These are phyloP conservation scores for Monosporozyma siamensis DNA, from an alignment of 805 yeast species.

Conservation along the genomic window DNA sequence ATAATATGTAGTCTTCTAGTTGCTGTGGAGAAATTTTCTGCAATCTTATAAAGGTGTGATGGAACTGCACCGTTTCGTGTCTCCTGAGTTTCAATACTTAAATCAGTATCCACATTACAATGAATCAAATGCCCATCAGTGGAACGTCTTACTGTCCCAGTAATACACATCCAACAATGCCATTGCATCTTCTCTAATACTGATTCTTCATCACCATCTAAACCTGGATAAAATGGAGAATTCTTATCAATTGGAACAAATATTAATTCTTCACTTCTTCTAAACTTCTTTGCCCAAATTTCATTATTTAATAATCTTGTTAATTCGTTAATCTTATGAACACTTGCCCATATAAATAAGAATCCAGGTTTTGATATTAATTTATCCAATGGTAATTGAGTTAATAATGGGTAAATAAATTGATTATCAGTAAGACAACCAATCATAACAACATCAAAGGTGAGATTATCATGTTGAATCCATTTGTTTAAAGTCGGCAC, in stretches of 20 bases:
- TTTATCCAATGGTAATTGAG: conserved; percentile 59
- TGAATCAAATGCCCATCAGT: conserved; percentile 78
- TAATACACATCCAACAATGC: conserved; percentile 98
- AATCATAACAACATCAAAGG: conserved; percentile 86
- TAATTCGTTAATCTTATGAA: conserved; percentile 57
- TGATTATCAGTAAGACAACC: conserved; percentile 77
- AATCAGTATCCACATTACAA: conserved; percentile 86
- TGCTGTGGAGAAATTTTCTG: conserved; percentile 82
- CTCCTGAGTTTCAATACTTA: conserved; percentile 51
- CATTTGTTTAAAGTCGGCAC: conserved; percentile 49
- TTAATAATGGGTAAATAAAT: conserved; percentile 50
- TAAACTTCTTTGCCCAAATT: conserved; percentile 55
- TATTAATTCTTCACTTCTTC: conserved; percentile 84
- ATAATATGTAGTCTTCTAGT: conserved; percentile 77
- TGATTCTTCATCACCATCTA: conserved; percentile 38
- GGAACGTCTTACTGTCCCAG: conserved; percentile 85
- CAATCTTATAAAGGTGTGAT: conserved; percentile 63
- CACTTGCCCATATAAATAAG: conserved; percentile 79
- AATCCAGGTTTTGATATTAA: conserved; percentile 81
- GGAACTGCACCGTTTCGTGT: conserved; percentile 50
- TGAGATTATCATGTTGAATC: conserved; percentile 47
- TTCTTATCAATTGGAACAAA: conserved; percentile 62
- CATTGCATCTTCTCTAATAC: conserved; percentile 69
- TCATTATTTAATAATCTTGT: conserved; percentile 45
- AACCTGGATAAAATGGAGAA: conserved; percentile 58